phyloP scores from a whole-genome alignment of 75 land plant species.

The Gnetum montanum region DNA sequence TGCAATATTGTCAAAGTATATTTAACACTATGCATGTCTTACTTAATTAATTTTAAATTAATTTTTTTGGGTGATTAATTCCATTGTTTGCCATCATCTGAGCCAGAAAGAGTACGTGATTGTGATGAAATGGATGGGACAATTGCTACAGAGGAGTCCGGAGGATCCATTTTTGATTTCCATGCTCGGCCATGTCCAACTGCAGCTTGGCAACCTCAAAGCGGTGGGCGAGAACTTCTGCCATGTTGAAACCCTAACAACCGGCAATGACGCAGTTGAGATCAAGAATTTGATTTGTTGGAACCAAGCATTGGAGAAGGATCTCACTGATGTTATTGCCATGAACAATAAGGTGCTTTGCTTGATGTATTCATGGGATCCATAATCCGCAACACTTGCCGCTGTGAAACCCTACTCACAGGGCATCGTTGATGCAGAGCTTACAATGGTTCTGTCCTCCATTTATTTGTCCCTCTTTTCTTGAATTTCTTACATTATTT shows the following conservation, averaged over 20 bases:
- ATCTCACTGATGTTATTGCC: slow-evolving; percentile 60
- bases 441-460: no score
- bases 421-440: no score
- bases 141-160: slow-evolving; percentile 23
- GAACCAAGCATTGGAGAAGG: slow-evolving; percentile 71
- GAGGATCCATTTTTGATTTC: slow-evolving; percentile 55
- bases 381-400: no score
- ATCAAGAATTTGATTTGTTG: slow-evolving; percentile 52
- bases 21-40: no score
- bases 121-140: slow-evolving; percentile 46
- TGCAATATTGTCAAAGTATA: no score
- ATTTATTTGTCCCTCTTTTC: no score
- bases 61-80: slow-evolving; percentile 40
- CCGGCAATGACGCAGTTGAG: slow-evolving; percentile 1
- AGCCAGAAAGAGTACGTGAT: slow-evolving; percentile 50
- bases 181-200: slow-evolving; percentile 69
- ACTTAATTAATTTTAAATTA: no score
- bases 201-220: slow-evolving; percentile 81
- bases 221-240: slow-evolving; percentile 48
- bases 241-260: slow-evolving; percentile 35
- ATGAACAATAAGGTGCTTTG: slow-evolving; percentile 92
- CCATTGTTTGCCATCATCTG: slow-evolving; percentile 56
- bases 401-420: no score
- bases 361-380: slow-evolving; percentile 95
- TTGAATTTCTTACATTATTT: no score